Percentiles rank a stretch among this genome's conserved stretches.
phyloP scores from a whole-genome alignment of 2,329 filamentous ascomycete species.

The Calonectria crousiana region DNA sequence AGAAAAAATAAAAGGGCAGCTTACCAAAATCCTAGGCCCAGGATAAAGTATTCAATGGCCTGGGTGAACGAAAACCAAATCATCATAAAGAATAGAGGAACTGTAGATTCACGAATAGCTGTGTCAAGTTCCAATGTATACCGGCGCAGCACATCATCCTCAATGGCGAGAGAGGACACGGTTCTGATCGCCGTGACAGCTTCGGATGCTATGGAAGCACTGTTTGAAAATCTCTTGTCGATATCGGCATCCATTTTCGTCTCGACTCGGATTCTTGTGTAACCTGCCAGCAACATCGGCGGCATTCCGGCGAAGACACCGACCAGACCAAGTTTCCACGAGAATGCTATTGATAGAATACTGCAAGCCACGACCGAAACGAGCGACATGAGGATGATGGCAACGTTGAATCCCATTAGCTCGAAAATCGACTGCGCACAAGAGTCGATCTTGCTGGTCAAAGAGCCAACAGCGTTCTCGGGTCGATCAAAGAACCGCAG shows the following conservation, averaged over 20 bases:
- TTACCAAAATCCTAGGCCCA: constrained; percentile 54
- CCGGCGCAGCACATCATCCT: constrained; percentile 43
- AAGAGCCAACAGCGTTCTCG: constrained; percentile 7
- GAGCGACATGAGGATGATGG: constrained; percentile 48
- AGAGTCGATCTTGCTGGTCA: constrained; percentile 32
- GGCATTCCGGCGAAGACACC: constrained; percentile 55
- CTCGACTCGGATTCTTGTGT: constrained; percentile 50
- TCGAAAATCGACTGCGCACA: constrained; percentile 47
- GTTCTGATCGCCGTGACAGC: constrained; percentile 52
- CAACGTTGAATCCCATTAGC: constrained; percentile 55
- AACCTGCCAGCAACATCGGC: constrained; percentile 48
- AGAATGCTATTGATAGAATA: constrained; percentile 55
- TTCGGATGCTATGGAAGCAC: constrained; percentile 56
- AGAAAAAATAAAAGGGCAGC: neutral
- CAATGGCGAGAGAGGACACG: constrained; percentile 54
- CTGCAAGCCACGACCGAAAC: constrained; percentile 51
- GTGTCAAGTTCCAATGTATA: constrained; percentile 46
- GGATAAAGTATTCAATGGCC: constrained; percentile 48
- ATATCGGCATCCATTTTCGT: constrained; percentile 50
- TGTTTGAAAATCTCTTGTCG: constrained; percentile 46
- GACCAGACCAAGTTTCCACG: constrained; percentile 62
- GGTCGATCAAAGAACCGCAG: constrained; percentile 15
- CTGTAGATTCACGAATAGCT: constrained; percentile 35
- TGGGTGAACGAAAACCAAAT: constrained; percentile 50
- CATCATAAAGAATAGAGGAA: constrained; percentile 45